Conservation (phyloP, 345 rosid genomes). For the Geranium rotundifolium region DNA sequence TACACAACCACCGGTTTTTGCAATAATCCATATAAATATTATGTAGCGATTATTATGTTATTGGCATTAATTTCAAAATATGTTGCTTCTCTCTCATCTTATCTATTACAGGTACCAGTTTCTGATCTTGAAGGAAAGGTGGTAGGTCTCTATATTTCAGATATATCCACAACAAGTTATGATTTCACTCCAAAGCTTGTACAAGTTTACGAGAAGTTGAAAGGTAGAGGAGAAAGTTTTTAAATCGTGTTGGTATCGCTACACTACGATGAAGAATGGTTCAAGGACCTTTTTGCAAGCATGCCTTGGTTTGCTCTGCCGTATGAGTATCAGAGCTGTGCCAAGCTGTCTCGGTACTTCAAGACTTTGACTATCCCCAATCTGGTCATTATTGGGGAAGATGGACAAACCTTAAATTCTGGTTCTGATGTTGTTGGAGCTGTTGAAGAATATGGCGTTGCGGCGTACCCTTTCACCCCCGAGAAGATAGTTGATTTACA, state of each 20-base stretch:
- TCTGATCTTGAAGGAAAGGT: constrained; percentile 61
- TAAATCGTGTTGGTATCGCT: constrained; percentile 55
- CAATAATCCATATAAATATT: too few species aligned
- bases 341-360: constrained; percentile 43
- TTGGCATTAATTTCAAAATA: too few species aligned
- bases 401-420: constrained; percentile 42
- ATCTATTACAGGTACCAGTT: constrained; percentile 31
- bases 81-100: too few species aligned
- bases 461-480: constrained; percentile 60
- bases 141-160: constrained; percentile 46
- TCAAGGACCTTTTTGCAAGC: constrained; percentile 32
- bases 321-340: constrained; percentile 32
- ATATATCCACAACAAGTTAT: constrained; percentile 14
- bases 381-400: constrained; percentile 54
- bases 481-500: constrained; percentile 48
- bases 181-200: constrained; percentile 44
- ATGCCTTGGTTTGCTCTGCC: constrained; percentile 74
- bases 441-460: constrained; percentile 45
- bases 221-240: constrained; percentile 43
- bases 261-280: constrained; percentile 45
- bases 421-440: constrained; percentile 45
- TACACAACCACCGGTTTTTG: too few species aligned
- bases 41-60: too few species aligned
- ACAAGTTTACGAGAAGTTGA: constrained; percentile 36
- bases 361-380: constrained; percentile 39